A percentile compares a stretch with the other conserved stretches of the same genome.
Conservation (phyloP, 2,329 filamentous ascomycete genomes). For the Trichothecium roseum region DNA sequence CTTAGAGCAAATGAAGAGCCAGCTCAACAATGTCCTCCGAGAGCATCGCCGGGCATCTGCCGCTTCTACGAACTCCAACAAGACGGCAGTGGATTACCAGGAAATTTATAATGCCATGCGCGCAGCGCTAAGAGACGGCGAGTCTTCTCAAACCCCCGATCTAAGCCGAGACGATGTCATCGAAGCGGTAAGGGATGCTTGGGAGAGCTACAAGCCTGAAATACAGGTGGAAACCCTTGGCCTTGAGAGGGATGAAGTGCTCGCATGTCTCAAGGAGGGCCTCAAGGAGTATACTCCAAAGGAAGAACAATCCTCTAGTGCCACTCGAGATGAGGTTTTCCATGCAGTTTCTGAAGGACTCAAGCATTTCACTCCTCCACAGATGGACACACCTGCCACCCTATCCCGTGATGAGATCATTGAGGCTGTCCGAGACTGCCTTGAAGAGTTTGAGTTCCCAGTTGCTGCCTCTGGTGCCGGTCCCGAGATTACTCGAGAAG, state of each 20-base stretch:
- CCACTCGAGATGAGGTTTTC: slow-evolving; percentile 76
- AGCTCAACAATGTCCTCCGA: slow-evolving; percentile 69
- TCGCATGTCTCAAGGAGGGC: slow-evolving; percentile 78
- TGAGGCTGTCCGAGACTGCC: slow-evolving; percentile 71
- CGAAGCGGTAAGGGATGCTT: slow-evolving; percentile 77
- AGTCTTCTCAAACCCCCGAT: slow-evolving; percentile 30
- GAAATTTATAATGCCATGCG: slow-evolving; percentile 81
- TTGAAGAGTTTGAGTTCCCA: slow-evolving; percentile 76
- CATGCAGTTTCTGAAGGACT: slow-evolving; percentile 77
- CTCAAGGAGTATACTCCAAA: slow-evolving; percentile 61
- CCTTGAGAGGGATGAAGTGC: slow-evolving; percentile 79
- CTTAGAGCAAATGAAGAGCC: slow-evolving; percentile 70
- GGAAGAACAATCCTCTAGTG: slow-evolving; percentile 42
- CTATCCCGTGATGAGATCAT: slow-evolving; percentile 77
- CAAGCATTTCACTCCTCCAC: slow-evolving; percentile 67
- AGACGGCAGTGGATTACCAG: slow-evolving; percentile 59
- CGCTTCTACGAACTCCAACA: slow-evolving; percentile 50
- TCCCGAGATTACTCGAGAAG: slow-evolving; percentile 41
- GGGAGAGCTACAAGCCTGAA: slow-evolving; percentile 90
- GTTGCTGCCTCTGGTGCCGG: slow-evolving; percentile 45
- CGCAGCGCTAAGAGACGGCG: slow-evolving; percentile 57
- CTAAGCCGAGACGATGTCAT: slow-evolving; percentile 76
- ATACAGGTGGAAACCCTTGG: slow-evolving; percentile 86
- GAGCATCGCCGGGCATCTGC: slow-evolving; percentile 64
- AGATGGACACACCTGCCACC: slow-evolving; percentile 56